Evolutionary conservation across 1,284 basidiomycete species (phyloP).

Genomic region (Irpex sp.): DNA sequence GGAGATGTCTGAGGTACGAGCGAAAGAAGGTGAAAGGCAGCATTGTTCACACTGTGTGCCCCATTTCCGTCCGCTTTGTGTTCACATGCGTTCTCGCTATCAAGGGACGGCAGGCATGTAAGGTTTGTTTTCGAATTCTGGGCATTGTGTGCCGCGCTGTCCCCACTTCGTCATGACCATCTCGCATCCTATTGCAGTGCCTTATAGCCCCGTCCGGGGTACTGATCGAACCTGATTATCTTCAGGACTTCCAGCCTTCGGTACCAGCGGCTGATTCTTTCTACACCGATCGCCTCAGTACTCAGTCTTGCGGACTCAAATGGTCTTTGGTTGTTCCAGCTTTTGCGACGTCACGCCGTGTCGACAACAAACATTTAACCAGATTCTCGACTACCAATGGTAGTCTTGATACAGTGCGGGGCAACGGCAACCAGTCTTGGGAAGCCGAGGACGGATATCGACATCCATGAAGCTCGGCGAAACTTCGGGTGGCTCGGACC

Average conservation of each 20-base stretch:
- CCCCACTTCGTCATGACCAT: not conserved
- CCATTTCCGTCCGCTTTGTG: not conserved
- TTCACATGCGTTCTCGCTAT: not conserved
- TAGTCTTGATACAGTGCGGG: not conserved
- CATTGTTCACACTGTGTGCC: not conserved
- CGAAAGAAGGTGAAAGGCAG: too few relatives aligned
- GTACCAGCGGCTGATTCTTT: not conserved
- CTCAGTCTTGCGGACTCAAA: not conserved
- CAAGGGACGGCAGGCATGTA: not conserved
- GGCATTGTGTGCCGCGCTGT: not conserved
- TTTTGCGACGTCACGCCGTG: not conserved
- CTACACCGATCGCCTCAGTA: not conserved
- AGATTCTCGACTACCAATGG: not conserved
- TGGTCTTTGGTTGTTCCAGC: not conserved
- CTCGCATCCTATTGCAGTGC: not conserved
- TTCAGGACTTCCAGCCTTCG: not conserved
- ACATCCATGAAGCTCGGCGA: not conserved
- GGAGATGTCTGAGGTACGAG: too few relatives aligned
- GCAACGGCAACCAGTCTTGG: not conserved
- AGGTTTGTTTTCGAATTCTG: not conserved
- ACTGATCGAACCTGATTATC: not conserved
- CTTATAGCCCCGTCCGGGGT: not conserved
- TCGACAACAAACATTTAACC: not conserved
- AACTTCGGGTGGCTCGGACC: not conserved
- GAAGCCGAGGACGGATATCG: not conserved